A percentile compares a stretch with the other conserved stretches of the same genome.
phyloP scores from a whole-genome alignment of 2,329 filamentous ascomycete genomes.

The Colletotrichum neosansevieriae region DNA sequence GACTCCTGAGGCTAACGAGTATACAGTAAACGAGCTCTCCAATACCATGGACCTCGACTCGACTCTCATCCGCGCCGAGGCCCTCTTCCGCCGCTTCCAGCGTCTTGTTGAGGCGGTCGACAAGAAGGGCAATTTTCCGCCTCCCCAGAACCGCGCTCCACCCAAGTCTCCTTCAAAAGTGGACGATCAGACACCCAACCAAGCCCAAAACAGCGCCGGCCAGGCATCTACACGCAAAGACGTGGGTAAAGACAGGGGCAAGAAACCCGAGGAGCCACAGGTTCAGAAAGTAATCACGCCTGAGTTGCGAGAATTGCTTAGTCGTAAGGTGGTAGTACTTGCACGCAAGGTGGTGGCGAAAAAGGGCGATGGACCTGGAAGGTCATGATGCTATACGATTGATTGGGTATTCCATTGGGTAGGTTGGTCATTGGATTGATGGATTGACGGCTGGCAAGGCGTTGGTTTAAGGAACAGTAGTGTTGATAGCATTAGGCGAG shows the following conservation, averaged over 20 bases:
- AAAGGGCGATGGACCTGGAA: constrained; percentile 21
- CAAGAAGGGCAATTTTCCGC: constrained; percentile 88
- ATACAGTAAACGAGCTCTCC: constrained; percentile 90
- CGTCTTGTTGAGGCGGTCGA: constrained; percentile 91
- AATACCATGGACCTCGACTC: constrained; percentile 91
- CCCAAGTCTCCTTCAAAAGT: constrained; percentile 33
- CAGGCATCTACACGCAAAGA: constrained; percentile 44
- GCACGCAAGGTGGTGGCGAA: constrained; percentile 52
- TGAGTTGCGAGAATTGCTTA: constrained; percentile 67
- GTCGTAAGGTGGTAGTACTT: constrained; percentile 59
- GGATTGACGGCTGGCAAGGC: not conserved
- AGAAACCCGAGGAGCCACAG: constrained; percentile 47
- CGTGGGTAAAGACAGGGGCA: constrained; percentile 52
- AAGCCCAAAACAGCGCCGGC: constrained; percentile 44
- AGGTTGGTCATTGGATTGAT: not conserved
- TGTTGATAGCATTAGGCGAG: not conserved
- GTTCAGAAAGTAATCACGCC: constrained; percentile 66
- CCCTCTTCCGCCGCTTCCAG: constrained; percentile 88
- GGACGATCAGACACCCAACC: not conserved
- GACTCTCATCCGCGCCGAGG: constrained; percentile 88
- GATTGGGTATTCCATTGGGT: not conserved
- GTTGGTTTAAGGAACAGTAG: not conserved
- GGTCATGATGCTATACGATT: constrained; percentile 8
- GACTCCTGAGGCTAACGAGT: constrained; percentile 32
- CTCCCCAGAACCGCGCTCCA: constrained; percentile 51